Conservation (phyloP, 805 yeast genomes). For the Wickerhamomyces ciferrii region DNA sequence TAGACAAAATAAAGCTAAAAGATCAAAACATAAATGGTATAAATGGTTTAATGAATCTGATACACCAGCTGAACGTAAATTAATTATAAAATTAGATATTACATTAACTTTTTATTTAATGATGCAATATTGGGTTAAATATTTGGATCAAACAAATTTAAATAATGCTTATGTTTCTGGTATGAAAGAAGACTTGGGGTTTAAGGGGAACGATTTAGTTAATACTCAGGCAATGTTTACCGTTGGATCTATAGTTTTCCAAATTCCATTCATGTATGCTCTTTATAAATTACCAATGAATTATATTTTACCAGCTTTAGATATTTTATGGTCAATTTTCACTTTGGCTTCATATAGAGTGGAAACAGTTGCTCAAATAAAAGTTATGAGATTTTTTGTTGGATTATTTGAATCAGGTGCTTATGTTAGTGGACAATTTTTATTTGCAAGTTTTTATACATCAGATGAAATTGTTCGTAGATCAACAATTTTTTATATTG, state of each 20-base stretch:
- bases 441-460: slow-evolving; percentile 54
- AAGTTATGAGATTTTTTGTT: slow-evolving; percentile 60
- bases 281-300: slow-evolving; percentile 53
- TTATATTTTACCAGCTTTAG: slow-evolving; percentile 37
- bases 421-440: slow-evolving; percentile 57
- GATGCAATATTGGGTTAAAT: slow-evolving; percentile 64
- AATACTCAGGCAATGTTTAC: slow-evolving; percentile 54
- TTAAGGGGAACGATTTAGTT: slow-evolving; percentile 61
- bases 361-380: slow-evolving; percentile 43
- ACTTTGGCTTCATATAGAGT: slow-evolving; percentile 53
- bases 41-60: slow-evolving; percentile 10
- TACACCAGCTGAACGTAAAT: slow-evolving; percentile 34
- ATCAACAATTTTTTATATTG: slow-evolving; percentile 56
- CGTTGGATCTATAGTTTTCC: slow-evolving; percentile 59
- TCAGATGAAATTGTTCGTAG: slow-evolving; percentile 55
- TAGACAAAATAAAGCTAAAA: slow-evolving; percentile 3
- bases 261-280: slow-evolving; percentile 60
- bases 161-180: slow-evolving; percentile 66
- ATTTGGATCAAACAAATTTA: slow-evolving; percentile 55
- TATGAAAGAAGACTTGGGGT: slow-evolving; percentile 50
- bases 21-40: slow-evolving; percentile 7
- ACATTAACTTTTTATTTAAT: slow-evolving; percentile 51
- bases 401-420: slow-evolving; percentile 69
- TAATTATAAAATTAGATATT: slow-evolving; percentile 50
- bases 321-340: slow-evolving; percentile 61